These are phyloP conservation scores for Mycena rosella DNA, from an alignment of 768 basidiomycete genomes.

Conservation along the genomic window DNA sequence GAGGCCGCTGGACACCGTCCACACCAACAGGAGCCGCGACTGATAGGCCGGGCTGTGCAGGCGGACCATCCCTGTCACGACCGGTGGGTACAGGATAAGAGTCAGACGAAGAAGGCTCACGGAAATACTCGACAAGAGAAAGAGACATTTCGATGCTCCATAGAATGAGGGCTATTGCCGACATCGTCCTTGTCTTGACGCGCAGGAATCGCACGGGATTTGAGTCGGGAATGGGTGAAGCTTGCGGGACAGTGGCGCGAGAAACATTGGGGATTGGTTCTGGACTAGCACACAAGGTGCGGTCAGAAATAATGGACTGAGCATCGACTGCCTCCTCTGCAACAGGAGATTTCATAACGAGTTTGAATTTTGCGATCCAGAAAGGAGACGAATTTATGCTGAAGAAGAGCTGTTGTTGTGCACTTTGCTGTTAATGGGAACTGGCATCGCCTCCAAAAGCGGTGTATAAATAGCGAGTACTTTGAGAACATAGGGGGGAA, in stretches of 20 bases:
- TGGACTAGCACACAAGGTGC: constrained; percentile 21
- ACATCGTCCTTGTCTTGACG: neutral
- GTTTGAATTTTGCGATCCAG: neutral
- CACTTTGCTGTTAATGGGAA: neutral
- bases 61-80: neutral
- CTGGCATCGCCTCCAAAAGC: constrained; percentile 27
- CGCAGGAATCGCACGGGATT: neutral
- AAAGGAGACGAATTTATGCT: constrained; percentile 2
- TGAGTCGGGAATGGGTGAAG: neutral
- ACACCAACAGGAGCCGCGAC: constrained; percentile 12
- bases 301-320: constrained; percentile 17
- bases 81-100: neutral
- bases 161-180: neutral
- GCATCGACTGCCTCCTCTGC: constrained; percentile 5
- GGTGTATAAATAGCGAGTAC: constrained; percentile 31
- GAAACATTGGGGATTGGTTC: neutral
- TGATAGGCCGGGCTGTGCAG: neutral
- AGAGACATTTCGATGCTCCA: constrained; percentile 10
- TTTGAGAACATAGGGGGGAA: constrained; percentile 15
- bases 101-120: neutral
- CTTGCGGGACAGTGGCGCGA: neutral
- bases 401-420: neutral
- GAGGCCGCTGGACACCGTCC: constrained; percentile 14
- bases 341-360: neutral
- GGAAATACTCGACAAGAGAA: constrained; percentile 22